Evolutionary conservation across 2,329 filamentous ascomycete genomes (phyloP).

Genomic region (Colletotrichum higginsianum): DNA sequence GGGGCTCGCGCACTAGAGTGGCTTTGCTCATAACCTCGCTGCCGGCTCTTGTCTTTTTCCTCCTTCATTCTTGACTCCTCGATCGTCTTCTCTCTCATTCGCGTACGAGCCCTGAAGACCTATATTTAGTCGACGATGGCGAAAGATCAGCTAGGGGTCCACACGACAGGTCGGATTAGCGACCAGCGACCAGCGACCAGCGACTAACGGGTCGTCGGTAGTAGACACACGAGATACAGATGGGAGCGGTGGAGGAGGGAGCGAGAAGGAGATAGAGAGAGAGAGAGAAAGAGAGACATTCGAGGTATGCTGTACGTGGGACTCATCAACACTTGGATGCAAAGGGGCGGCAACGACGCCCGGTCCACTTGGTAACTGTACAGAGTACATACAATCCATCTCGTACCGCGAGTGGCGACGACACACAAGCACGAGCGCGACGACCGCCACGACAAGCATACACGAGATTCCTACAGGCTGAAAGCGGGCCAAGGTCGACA

Average conservation of each 20-base stretch:
- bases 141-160: constrained; percentile 22
- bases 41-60: neutral
- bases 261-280: too few species aligned
- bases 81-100: neutral
- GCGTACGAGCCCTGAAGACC: constrained; percentile 28
- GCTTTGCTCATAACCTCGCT: constrained; percentile 11
- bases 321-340: constrained; percentile 32
- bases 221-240: neutral
- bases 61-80: constrained; percentile 29
- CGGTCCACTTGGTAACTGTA: constrained; percentile 22
- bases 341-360: constrained; percentile 19
- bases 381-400: neutral
- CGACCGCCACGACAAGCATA: constrained; percentile 15
- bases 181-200: constrained; percentile 8
- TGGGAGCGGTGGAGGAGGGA: neutral
- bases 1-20: neutral
- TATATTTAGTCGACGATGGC: constrained; percentile 36
- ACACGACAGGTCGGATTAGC: constrained; percentile 7
- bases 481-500: constrained; percentile 19
- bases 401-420: constrained; percentile 22
- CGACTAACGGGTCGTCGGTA: constrained; percentile 28
- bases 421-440: constrained; percentile 4
- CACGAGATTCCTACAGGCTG: constrained; percentile 41
- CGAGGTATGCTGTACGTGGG: constrained; percentile 35
- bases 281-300: constrained; percentile 15